These are phyloP conservation scores for Metarhizium brunneum DNA, from an alignment of 2,329 filamentous ascomycete species.

Conservation along the genomic window DNA sequence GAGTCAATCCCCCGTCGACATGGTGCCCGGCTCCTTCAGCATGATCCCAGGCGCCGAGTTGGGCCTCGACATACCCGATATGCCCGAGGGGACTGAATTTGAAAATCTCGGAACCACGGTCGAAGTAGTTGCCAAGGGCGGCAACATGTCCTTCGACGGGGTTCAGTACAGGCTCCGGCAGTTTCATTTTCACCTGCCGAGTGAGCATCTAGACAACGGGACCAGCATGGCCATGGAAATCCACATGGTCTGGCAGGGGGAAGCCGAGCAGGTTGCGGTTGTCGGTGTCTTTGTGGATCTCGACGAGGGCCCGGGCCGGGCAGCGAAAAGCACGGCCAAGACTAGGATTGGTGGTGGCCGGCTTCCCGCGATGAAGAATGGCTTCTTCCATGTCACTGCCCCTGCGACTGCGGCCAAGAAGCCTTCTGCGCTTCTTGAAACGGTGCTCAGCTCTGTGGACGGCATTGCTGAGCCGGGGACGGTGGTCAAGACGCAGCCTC, in stretches of 20 bases:
- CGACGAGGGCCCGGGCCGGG: neutral
- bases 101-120: slow-evolving; percentile 42
- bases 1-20: slow-evolving; percentile 48
- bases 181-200: slow-evolving; percentile 52
- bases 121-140: slow-evolving; percentile 36
- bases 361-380: neutral
- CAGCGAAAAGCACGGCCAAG: neutral
- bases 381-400: neutral
- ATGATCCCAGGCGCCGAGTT: slow-evolving; percentile 21
- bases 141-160: slow-evolving; percentile 31
- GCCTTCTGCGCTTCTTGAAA: neutral
- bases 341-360: neutral
- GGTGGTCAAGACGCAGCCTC: slow-evolving; percentile 21
- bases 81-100: slow-evolving; percentile 28
- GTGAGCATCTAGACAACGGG: slow-evolving; percentile 44
- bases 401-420: neutral
- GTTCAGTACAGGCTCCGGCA: slow-evolving; percentile 36
- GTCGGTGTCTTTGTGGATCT: neutral
- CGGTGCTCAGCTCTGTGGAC: slow-evolving; percentile 23
- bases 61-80: slow-evolving; percentile 20
- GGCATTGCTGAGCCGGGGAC: slow-evolving; percentile 29
- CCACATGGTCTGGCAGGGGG: slow-evolving; percentile 19
- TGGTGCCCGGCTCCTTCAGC: slow-evolving; percentile 23
- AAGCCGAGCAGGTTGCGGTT: slow-evolving; percentile 12
- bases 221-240: slow-evolving; percentile 19